Conservation (phyloP, 1,284 basidiomycete species). For the Boletus austroedulis region DNA sequence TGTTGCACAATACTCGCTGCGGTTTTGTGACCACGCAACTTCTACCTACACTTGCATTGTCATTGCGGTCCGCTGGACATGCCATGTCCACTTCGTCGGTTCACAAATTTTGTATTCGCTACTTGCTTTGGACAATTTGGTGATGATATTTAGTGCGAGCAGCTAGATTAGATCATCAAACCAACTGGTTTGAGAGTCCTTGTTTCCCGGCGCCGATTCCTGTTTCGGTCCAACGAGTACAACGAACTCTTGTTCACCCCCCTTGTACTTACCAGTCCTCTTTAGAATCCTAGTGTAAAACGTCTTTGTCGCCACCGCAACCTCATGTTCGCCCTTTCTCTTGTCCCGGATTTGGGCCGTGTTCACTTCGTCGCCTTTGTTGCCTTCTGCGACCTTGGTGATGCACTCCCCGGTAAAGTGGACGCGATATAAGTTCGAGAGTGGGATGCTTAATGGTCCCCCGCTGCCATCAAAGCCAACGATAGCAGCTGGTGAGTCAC, state of each 20-base stretch:
- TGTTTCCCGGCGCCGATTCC: conserved; percentile 6
- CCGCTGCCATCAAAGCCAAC: conserved; percentile 25
- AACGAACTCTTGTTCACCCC: conserved; percentile 26
- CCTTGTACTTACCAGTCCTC: neutral
- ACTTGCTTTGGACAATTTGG: neutral
- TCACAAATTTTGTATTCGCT: neutral
- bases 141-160: neutral
- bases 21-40: neutral
- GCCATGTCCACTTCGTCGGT: neutral
- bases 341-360: conserved; percentile 26
- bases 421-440: conserved; percentile 26
- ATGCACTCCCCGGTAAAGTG: conserved; percentile 6
- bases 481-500: conserved; percentile 29
- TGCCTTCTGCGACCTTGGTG: conserved; percentile 1
- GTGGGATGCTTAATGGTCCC: conserved; percentile 1
- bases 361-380: conserved; percentile 15
- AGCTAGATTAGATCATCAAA: neutral
- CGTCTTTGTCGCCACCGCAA: conserved; percentile 25
- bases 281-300: neutral
- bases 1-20: neutral
- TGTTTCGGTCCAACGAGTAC: conserved; percentile 18
- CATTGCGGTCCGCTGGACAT: neutral
- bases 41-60: neutral
- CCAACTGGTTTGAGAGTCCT: neutral
- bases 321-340: conserved; percentile 1